phyloP scores from a whole-genome alignment of 352 stramenopile species.

The Pythium angustatum region DNA sequence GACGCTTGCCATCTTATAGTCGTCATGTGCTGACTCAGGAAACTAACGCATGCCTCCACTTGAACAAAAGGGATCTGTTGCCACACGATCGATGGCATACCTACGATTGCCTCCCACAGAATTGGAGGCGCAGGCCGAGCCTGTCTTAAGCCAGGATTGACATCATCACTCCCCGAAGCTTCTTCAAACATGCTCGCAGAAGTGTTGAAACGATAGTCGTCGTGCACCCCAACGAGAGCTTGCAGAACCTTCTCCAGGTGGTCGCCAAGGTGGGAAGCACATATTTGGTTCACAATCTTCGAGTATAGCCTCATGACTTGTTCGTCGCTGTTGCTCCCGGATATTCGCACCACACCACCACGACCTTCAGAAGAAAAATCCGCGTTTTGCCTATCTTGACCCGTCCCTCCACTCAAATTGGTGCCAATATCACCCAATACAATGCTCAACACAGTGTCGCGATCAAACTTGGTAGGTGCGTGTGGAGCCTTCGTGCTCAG shows the following conservation, averaged over 20 bases:
- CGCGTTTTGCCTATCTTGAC: not conserved
- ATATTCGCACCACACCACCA: too few species aligned
- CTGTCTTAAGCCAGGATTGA: conserved; percentile 26
- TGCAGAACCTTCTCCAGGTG: conserved; percentile 84
- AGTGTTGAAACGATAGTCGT: conserved; percentile 77
- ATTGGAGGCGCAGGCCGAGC: conserved; percentile 59
- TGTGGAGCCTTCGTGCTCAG: conserved; percentile 52
- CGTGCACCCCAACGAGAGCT: conserved; percentile 74
- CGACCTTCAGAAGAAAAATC: too few species aligned
- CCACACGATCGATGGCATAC: conserved; percentile 25
- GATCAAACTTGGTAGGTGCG: conserved; percentile 73
- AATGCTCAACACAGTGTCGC: conserved; percentile 79
- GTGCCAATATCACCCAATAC: conserved; percentile 69
- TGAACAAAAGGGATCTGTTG: conserved; percentile 32
- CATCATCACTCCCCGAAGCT: conserved; percentile 6
- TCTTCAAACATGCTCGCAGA: conserved; percentile 4
- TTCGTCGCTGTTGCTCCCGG: conserved; percentile 24
- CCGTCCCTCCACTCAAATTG: conserved; percentile 9
- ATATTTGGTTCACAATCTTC: conserved; percentile 71
- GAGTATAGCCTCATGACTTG: conserved; percentile 75
- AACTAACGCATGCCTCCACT: conserved; percentile 28
- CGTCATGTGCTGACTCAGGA: conserved; percentile 34
- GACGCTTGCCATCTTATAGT: conserved; percentile 29
- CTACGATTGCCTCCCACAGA: conserved; percentile 57
- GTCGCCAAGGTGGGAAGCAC: conserved; percentile 62